A percentile compares a stretch with the other conserved stretches of the same genome.
These are phyloP conservation scores for Silene conica DNA, from an alignment of 148 eudicot species.

Conservation along the genomic window DNA sequence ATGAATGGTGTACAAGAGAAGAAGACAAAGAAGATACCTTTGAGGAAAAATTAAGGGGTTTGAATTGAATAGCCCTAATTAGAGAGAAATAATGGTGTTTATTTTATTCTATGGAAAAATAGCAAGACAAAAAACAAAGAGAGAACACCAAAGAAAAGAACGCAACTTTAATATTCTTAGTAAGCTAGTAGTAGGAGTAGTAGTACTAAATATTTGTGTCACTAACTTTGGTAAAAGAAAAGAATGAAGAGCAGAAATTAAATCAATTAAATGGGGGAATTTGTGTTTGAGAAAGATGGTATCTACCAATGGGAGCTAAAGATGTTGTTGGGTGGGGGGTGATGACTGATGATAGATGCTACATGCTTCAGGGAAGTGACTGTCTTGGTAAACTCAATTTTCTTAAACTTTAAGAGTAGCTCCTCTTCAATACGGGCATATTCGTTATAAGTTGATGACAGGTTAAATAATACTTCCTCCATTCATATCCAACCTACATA, in stretches of 20 bases:
- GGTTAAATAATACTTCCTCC: no score
- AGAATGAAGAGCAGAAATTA: neutral
- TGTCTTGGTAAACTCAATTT: no score
- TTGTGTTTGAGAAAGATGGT: neutral
- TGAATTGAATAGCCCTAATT: slow-evolving; percentile 16
- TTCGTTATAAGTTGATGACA: no score
- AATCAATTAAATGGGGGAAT: neutral
- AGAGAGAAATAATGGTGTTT: slow-evolving; percentile 8
- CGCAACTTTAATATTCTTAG: slow-evolving; percentile 16
- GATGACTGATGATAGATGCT: slow-evolving; percentile 12
- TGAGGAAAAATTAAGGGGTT: neutral
- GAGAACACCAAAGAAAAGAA: slow-evolving; percentile 12
- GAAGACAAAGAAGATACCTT: slow-evolving; percentile 26
- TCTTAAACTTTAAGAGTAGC: no score
- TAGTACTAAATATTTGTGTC: neutral
- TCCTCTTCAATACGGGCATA: no score
- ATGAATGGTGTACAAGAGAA: neutral
- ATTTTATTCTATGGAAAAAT: neutral
- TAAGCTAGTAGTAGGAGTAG: neutral
- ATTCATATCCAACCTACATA: no score
- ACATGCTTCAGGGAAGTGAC: no score
- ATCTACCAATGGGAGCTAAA: slow-evolving; percentile 33
- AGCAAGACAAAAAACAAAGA: neutral
- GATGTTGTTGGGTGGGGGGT: slow-evolving; percentile 21
- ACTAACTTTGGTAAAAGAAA: slow-evolving; percentile 17